Conservation (phyloP, 164 flowering plant genomes). For the Euptelea pleiosperma region DNA sequence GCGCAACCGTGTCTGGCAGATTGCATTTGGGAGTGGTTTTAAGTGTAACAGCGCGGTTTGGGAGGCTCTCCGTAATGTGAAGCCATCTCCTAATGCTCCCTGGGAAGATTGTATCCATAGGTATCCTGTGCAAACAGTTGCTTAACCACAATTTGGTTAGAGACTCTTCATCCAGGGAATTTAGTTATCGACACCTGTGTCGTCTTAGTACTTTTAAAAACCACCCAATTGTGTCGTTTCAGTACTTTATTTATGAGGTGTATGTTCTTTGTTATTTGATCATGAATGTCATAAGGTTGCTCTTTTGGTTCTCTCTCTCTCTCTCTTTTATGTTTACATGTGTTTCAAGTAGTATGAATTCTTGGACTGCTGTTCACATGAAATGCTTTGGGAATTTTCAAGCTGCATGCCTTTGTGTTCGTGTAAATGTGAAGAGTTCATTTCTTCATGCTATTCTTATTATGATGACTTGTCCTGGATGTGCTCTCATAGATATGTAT, state of each 20-base stretch:
- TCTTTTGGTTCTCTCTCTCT: neutral
- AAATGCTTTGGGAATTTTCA: constrained; percentile 1
- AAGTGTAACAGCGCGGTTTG: constrained; percentile 49
- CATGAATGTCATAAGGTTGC: constrained; percentile 8
- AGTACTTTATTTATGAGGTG: constrained; percentile 1
- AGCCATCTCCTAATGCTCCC: constrained; percentile 25
- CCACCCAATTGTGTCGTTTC: neutral
- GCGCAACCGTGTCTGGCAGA: constrained; percentile 43
- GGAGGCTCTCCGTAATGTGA: constrained; percentile 30
- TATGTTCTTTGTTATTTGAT: constrained; percentile 9
- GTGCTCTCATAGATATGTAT: constrained; percentile 3
- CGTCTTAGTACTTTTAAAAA: neutral
- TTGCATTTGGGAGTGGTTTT: constrained; percentile 40
- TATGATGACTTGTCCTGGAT: neutral
- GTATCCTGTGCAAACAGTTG: constrained; percentile 31
- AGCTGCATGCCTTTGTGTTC: neutral
- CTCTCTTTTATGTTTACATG: neutral
- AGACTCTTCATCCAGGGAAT: constrained; percentile 9
- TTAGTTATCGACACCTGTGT: constrained; percentile 5
- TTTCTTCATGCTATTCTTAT: constrained; percentile 10
- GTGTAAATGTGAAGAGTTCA: constrained; percentile 7
- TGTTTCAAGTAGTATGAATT: constrained; percentile 8
- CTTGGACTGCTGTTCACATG: constrained; percentile 11
- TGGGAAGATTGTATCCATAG: constrained; percentile 40
- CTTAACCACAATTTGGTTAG: neutral